Evolutionary conservation across 495 filamentous ascomycete species (phyloP), one percentile per base, ranked within the genome.

Genomic region (Cudoniella acicularis): DNA sequence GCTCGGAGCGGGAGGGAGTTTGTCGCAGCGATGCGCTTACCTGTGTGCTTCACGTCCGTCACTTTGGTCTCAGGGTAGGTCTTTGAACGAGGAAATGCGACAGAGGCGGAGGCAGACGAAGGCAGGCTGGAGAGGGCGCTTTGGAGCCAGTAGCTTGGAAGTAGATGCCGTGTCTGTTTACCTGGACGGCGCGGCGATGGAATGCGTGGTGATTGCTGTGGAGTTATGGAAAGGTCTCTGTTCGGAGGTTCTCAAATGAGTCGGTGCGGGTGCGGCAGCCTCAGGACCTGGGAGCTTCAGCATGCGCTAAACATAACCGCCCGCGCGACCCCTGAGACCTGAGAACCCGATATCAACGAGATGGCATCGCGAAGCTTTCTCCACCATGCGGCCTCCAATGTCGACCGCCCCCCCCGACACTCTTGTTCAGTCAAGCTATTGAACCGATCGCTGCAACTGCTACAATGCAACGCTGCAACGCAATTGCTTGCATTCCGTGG

Each of bases 311-410:
- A n/a, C n/a, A n/a, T n/a, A n/a, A n/a, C n/a, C n/a, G n/a, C n/a
- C n/a, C n/a, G n/a, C n/a, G n/a, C n/a, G n/a, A 36, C 13, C 30
- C 30, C 13, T 13, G 13, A 13, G 30, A 13, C 6, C 30, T 36
- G 75, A 65, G 58, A 85, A 85, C 4, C 79, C 78, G 3, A 80
- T 73, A 1, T 75, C 74, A 20, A 85, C 64, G n/a, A n/a, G n/a
- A n/a, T n/a, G n/a, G n/a, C n/a, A n/a, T n/a, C n/a, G n/a, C n/a
- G n/a, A n/a, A n/a, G n/a, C n/a, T n/a, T n/a, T n/a, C n/a, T n/a
- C n/a, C n/a, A n/a, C n/a, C n/a, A n/a, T n/a, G n/a, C n/a, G 6
- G 13, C 30, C 13, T 36, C 13, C 30, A 36, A 36, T 36, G 13
- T 36, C 30, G 30, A 4, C 30, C 30, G 6, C 30, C 30, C 13